Evolutionary conservation across 139 green algal genomes (phyloP).

Genomic region (Yamagishiella unicocca): DNA sequence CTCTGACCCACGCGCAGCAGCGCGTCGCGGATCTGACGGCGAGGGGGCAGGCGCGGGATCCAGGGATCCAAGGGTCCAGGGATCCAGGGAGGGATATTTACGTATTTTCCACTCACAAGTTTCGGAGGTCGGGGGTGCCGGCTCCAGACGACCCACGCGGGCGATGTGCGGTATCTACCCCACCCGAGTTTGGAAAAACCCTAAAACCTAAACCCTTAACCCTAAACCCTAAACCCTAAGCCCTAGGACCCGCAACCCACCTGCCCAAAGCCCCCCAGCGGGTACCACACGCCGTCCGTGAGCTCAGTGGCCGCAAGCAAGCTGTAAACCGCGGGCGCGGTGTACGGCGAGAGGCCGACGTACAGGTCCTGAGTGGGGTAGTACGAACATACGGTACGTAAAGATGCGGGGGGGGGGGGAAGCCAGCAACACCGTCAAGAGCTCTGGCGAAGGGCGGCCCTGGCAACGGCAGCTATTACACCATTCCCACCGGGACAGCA

Average conservation of each 20-base stretch:
- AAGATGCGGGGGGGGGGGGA: background rate
- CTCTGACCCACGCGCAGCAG: constrained; percentile 52
- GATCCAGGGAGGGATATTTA: no score
- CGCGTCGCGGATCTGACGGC: constrained; percentile 59
- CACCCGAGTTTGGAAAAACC: no score
- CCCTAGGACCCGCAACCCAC: constrained; percentile 31
- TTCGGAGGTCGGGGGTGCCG: no score
- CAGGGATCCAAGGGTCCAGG: background rate
- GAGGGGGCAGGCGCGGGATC: background rate
- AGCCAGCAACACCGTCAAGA: no score
- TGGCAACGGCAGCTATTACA: no score
- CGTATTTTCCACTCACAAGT: no score
- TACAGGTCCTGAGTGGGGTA: constrained; percentile 94
- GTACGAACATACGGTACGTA: background rate
- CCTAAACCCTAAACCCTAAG: background rate
- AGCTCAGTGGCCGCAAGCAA: constrained; percentile 91
- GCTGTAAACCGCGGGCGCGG: constrained; percentile 84
- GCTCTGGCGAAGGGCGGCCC: no score
- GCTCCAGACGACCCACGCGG: no score
- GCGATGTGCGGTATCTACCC: no score
- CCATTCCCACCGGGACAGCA: no score
- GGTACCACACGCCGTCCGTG: constrained; percentile 91
- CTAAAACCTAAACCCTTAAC: no score
- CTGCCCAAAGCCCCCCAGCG: constrained; percentile 82
- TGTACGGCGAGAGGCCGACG: constrained; percentile 85